phyloP scores from a whole-genome alignment of 768 basidiomycete genomes.

The Coprinellus micaceus region DNA sequence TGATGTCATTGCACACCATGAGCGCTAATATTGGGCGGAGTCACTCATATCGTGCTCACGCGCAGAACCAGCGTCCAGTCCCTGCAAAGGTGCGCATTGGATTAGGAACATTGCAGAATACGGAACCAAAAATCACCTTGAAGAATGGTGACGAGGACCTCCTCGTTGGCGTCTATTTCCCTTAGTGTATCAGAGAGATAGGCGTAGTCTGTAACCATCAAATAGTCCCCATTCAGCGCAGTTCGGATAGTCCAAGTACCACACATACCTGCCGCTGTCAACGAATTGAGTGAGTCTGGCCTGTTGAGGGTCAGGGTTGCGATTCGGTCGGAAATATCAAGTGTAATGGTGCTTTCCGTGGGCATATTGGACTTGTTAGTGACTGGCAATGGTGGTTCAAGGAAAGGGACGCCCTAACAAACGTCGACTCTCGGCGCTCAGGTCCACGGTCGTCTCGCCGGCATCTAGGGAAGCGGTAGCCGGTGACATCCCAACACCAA shows the following conservation, averaged over 20 bases:
- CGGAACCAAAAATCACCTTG: conserved; percentile 43
- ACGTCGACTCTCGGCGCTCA: no score
- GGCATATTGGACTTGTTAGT: not conserved
- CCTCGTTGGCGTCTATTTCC: conserved; percentile 53
- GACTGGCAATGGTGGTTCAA: no score
- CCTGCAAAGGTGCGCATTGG: conserved; percentile 31
- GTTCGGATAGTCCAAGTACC: not conserved
- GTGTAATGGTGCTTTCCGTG: conserved; percentile 34
- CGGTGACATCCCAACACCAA: no score
- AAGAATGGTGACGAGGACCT: conserved; percentile 64
- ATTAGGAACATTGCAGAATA: not conserved
- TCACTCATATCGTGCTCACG: conserved; percentile 33
- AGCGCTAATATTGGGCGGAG: not conserved
- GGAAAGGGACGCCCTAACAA: no score
- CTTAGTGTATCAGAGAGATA: conserved; percentile 55
- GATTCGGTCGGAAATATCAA: conserved; percentile 52
- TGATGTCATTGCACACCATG: conserved; percentile 17
- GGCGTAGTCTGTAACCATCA: conserved; percentile 51
- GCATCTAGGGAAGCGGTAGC: no score
- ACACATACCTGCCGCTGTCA: conserved; percentile 46
- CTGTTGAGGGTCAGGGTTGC: conserved; percentile 68
- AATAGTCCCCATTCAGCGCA: no score
- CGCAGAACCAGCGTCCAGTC: conserved; percentile 70
- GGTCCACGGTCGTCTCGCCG: no score
- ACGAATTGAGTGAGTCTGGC: conserved; percentile 56